phyloP scores from a whole-genome alignment of 805 yeast species.

The Kodamaea laetipori region DNA sequence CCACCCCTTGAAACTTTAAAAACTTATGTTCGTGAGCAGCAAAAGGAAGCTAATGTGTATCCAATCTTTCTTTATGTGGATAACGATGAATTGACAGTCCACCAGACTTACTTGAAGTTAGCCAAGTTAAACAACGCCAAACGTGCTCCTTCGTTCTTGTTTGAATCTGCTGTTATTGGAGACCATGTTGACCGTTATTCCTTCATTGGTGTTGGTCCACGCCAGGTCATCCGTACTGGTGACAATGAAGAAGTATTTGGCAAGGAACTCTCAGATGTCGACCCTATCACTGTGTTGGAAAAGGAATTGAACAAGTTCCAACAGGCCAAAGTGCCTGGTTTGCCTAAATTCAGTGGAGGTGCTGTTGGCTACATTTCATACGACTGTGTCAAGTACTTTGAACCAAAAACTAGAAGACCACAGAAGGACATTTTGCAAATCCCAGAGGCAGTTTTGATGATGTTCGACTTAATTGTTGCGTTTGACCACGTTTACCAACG shows the following conservation, averaged over 20 bases:
- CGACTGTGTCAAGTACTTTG: slow-evolving; percentile 95
- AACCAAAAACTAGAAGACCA: slow-evolving; percentile 79
- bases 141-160: slow-evolving; percentile 70
- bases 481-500: slow-evolving; percentile 94
- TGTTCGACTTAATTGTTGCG: slow-evolving; percentile 86
- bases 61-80: slow-evolving; percentile 77
- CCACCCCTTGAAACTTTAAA: slow-evolving; percentile 38
- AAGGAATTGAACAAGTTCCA: slow-evolving; percentile 63
- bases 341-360: slow-evolving; percentile 88
- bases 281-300: slow-evolving; percentile 78
- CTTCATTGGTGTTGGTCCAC: slow-evolving; percentile 85
- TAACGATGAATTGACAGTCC: slow-evolving; percentile 83
- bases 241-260: slow-evolving; percentile 45
- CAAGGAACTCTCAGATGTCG: slow-evolving; percentile 52
- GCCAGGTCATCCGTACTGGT: slow-evolving; percentile 82
- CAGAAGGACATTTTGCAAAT: slow-evolving; percentile 77
- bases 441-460: slow-evolving; percentile 92
- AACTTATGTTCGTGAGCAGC: slow-evolving; percentile 25
- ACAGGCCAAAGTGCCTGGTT: slow-evolving; percentile 79
- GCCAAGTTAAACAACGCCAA: slow-evolving; percentile 58
- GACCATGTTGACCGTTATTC: slow-evolving; percentile 89
- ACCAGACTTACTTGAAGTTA: slow-evolving; percentile 83
- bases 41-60: slow-evolving; percentile 55
- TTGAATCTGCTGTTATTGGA: slow-evolving; percentile 88
- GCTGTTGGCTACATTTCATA: slow-evolving; percentile 95